Base-by-base conservation (phyloP, 139 green algal species). In the Bryopsis sp. region DNA sequence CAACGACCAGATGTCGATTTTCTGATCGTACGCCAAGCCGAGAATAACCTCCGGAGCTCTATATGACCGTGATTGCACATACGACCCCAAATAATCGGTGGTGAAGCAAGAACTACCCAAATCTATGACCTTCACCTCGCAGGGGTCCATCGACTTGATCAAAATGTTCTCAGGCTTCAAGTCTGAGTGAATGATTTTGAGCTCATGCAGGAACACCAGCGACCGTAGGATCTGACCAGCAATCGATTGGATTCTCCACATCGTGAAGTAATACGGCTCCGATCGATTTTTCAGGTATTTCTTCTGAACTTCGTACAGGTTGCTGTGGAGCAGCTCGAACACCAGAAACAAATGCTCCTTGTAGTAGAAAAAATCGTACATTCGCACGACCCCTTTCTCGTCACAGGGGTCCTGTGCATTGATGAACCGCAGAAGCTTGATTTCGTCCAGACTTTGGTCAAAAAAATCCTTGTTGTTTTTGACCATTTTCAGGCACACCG, bases 381-480 rank as follows among this genome's bases (percentile, higher is more conserved):
- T 81, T 11, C 90, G 81, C 68, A 98, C 85, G 32, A 98, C 80
- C 72, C 86, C 82, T 33, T 89, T 68, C 69, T 93, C 80, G 59
- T 98, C 92, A 2, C 81, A 69, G 2, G 93, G 92, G 78, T 98
- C 93, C 11, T 83, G 74, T 11, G 63, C 58, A 69, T 97, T 97
- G 19, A 97, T 79, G 8, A 47, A 66, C 29, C 75, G 79, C 62
- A 97, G 83, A 58, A 98, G 82, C 78, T 97, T 97, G 78, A 98
- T 93, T 79, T 98, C 93, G 67, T 98, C 93, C 47, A 98, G 78
- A 28, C 73, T 85, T 80, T 98, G 93, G 77, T 98, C 93, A 69
- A 97, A 92, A 71, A 96, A 97, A 75, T 97, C 90, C 78, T 97
- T 97, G 77, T 95, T 93, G 83, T 96, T 96, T 79, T 97, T 97